Evolutionary conservation across 108 stramenopile species (phyloP), one percentile per base, ranked within the genome.

Genomic region (Fragilariopsis cylindrus): DNA sequence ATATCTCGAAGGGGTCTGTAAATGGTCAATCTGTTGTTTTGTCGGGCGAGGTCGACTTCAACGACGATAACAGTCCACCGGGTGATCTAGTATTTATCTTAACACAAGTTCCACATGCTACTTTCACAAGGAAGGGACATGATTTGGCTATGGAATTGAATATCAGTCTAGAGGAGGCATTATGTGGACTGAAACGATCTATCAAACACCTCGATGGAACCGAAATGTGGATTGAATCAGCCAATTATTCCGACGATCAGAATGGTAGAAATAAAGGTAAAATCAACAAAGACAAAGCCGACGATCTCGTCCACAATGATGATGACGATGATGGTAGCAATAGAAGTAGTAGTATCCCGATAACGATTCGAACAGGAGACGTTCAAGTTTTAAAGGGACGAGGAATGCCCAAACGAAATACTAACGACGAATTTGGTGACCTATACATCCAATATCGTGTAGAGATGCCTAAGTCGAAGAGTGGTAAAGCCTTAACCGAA

Each of bases 401-500:
- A 60, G 93, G 93, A 15, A 92, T 95, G 91, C 93, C 93, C 12
- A 90, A 81, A 75, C 43, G 65, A 19, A 68, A 57, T 45, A 44
- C 16, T 39, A 73, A 55, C 46, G 67, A 49, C 21, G 75, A 85
- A 18, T 88, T 77, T 73, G 93, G 93, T 39, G 91, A 95, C 69
- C 77, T 95, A 70, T 95, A 95, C 80, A 77, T 95, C 43, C 90
- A 95, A 63, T 95, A 84, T 73, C 76, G 82, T 56, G 90, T 95
- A 0, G 84, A 88, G 66, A 77, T 87, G 82, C 90, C 90, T 48
- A 65, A 54, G 16, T 47, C 0, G 41, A 54, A 16, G 62, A 63
- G 18, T 7, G 53, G 42, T 4, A 16, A 19, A 3, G n/a, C 19
- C 58, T 48, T 72, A 47, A 57, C 72, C 7, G 15, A 49, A 13